These are phyloP conservation scores for Fusarium sp. DNA, from an alignment of 2,329 filamentous ascomycete genomes.

Conservation along the genomic window DNA sequence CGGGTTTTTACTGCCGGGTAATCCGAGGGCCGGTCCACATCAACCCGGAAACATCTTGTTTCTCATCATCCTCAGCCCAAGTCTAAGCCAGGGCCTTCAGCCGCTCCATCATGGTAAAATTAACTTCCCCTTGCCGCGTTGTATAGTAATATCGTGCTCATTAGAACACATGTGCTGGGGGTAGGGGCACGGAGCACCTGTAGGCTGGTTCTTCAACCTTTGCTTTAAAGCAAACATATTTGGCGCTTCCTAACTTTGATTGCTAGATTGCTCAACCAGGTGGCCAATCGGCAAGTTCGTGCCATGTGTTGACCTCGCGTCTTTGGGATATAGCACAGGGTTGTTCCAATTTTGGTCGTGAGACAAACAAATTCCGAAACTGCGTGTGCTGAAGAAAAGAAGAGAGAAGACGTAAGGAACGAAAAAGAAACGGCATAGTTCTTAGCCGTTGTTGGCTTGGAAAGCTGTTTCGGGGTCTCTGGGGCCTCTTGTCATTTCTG, in stretches of 20 bases:
- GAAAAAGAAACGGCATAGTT: conserved; percentile 13
- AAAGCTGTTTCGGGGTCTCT: conserved; percentile 4
- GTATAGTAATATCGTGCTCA: conserved; percentile 4
- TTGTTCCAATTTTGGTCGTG: not conserved
- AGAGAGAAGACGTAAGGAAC: conserved; percentile 16
- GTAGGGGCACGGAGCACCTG: conserved; percentile 29
- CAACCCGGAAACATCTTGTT: conserved; percentile 7
- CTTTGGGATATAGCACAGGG: not conserved
- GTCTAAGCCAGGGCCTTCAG: conserved; percentile 21
- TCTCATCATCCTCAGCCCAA: conserved; percentile 3
- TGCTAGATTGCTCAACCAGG: not conserved
- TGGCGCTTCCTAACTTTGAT: not conserved
- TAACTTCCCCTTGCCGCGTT: not conserved
- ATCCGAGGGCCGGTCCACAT: conserved; percentile 13
- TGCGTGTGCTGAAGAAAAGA: conserved; percentile 7
- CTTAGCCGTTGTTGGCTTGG: conserved; percentile 2
- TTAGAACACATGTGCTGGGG: conserved; percentile 6
- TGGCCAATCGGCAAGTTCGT: not conserved
- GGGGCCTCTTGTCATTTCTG: conserved; percentile 24
- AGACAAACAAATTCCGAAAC: not conserved
- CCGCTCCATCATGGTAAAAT: conserved; percentile 13
- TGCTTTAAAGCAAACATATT: conserved; percentile 30
- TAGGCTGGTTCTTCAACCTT: conserved; percentile 21
- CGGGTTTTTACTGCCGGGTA: conserved; percentile 12
- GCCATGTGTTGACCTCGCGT: not conserved